Percentiles rank a stretch among this genome's conserved stretches.
These are phyloP conservation scores for Colletotrichum shisoi DNA, from an alignment of 2,329 filamentous ascomycete genomes.

Conservation along the genomic window DNA sequence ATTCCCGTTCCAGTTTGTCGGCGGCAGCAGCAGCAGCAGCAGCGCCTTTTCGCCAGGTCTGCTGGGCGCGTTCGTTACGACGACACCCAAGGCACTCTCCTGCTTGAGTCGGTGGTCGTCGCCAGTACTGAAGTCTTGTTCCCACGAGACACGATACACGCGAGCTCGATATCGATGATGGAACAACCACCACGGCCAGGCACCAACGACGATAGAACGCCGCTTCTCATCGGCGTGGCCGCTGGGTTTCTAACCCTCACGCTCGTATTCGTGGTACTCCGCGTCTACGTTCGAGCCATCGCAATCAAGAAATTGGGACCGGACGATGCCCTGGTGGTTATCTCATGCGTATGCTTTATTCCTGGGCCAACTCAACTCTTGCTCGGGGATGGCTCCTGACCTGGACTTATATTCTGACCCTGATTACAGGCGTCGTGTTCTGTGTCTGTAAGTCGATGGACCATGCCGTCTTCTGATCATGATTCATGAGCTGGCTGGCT, in stretches of 20 bases:
- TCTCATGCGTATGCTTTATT: constrained; percentile 21
- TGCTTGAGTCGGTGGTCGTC: too few species aligned
- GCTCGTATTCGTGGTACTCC: constrained; percentile 20
- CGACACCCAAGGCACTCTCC: too few species aligned
- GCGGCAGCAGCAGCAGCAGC: not conserved
- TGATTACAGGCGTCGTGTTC: constrained; percentile 18
- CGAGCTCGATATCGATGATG: too few species aligned
- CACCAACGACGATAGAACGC: constrained; percentile 8
- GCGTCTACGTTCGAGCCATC: constrained; percentile 21
- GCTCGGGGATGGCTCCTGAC: not conserved
- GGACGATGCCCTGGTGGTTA: constrained; percentile 20
- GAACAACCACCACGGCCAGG: not conserved
- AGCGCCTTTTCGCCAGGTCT: too few species aligned
- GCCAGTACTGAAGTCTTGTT: too few species aligned
- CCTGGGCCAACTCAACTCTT: not conserved
- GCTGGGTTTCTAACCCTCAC: constrained; percentile 14
- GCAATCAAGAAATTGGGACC: constrained; percentile 31
- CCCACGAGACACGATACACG: not conserved
- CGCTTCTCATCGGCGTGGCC: constrained; percentile 14
- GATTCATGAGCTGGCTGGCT: not conserved
- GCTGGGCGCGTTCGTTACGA: too few species aligned
- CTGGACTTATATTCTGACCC: not conserved
- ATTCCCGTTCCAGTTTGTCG: not conserved
- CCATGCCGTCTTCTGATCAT: rapidly evolving
- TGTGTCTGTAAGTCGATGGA: not conserved